These are phyloP conservation scores for Xanthoconium separans DNA, from an alignment of 1,284 basidiomycete species.

Conservation along the genomic window DNA sequence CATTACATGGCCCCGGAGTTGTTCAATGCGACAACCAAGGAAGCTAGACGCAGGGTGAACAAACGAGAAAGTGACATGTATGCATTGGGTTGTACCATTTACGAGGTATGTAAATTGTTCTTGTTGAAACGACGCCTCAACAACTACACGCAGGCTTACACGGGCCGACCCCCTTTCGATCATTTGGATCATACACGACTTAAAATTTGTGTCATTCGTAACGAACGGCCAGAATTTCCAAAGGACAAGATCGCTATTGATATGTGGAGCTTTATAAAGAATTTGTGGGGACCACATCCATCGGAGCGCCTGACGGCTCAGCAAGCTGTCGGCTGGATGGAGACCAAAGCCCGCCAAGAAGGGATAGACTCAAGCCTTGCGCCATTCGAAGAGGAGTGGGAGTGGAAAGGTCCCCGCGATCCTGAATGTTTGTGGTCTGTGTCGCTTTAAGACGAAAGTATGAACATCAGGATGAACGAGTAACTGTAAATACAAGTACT, in stretches of 20 bases:
- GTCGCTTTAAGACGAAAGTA: background rate
- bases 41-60: slow-evolving; percentile 18
- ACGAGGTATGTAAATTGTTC: slow-evolving; percentile 18
- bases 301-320: slow-evolving; percentile 22
- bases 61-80: slow-evolving; percentile 31
- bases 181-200: background rate
- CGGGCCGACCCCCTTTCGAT: slow-evolving; percentile 12
- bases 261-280: slow-evolving; percentile 30
- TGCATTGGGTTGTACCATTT: slow-evolving; percentile 31
- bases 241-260: slow-evolving; percentile 16
- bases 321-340: slow-evolving; percentile 20
- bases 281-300: slow-evolving; percentile 20
- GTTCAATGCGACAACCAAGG: slow-evolving; percentile 1
- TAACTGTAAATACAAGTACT: background rate
- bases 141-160: slow-evolving; percentile 15
- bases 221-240: slow-evolving; percentile 12
- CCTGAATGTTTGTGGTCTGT: slow-evolving; percentile 14
- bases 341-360: slow-evolving; percentile 13
- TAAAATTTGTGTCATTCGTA: background rate
- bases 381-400: slow-evolving; percentile 25
- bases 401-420: slow-evolving; percentile 6
- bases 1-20: slow-evolving; percentile 28
- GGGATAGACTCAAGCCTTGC: background rate
- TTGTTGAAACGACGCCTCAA: background rate
- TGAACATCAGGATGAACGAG: background rate